These are phyloP conservation scores for Hymenoscyphus scutula DNA, from an alignment of 2,329 filamentous ascomycete species.

Conservation along the genomic window DNA sequence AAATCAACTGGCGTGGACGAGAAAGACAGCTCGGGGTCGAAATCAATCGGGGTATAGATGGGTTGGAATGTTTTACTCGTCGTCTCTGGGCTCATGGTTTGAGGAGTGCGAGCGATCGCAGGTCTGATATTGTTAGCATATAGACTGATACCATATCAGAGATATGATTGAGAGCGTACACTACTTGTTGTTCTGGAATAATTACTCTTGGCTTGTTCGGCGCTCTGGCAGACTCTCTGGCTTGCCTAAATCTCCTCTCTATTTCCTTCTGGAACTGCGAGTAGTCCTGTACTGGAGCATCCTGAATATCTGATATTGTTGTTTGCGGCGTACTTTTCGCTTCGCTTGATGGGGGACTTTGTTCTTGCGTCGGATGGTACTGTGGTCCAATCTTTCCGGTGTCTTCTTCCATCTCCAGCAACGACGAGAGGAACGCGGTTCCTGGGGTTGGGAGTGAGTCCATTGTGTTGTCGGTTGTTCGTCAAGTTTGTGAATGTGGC, in stretches of 20 bases:
- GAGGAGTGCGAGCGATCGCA: not conserved
- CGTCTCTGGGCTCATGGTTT: not conserved
- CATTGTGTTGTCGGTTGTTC: not conserved
- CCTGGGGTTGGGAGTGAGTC: not conserved
- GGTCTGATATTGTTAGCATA: not conserved
- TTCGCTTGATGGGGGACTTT: not conserved
- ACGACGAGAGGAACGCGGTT: not conserved
- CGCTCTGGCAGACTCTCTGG: not conserved
- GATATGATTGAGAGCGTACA: not conserved
- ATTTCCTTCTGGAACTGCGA: not conserved
- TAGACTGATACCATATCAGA: not conserved
- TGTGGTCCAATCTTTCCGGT: not conserved
- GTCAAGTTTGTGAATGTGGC: not conserved
- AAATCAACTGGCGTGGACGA: not conserved
- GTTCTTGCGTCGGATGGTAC: not conserved
- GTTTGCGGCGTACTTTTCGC: not conserved
- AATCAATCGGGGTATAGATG: not conserved
- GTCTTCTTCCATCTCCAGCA: not conserved
- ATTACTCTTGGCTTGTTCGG: not conserved
- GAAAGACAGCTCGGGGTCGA: not conserved
- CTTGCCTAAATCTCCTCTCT: not conserved
- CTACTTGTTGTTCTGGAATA: not conserved
- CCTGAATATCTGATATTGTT: not conserved
- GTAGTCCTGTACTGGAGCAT: not conserved
- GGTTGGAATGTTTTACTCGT: not conserved